Evolutionary conservation across 331 rosid species (phyloP).

Genomic region (Pyracantha coccinea): DNA sequence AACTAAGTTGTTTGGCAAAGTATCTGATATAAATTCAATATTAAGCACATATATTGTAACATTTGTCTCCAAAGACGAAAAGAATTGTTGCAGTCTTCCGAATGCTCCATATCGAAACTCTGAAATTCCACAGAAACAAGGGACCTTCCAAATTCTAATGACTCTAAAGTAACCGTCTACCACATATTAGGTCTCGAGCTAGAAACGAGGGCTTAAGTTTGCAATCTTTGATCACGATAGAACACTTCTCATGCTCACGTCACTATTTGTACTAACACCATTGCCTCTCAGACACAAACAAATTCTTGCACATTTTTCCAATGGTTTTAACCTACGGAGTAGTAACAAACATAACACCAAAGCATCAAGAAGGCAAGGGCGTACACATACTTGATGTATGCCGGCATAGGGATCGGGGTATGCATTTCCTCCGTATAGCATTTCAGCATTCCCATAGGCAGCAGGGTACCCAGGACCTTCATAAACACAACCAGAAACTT

Average conservation of each 20-base stretch:
- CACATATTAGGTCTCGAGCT: background rate
- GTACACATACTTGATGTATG: conserved; percentile 46
- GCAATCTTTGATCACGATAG: background rate
- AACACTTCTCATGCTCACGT: background rate
- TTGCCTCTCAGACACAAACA: background rate
- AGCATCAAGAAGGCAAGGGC: background rate
- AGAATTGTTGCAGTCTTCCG: too few relatives aligned
- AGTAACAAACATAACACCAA: background rate
- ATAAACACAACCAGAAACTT: conserved; percentile 6
- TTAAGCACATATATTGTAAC: background rate
- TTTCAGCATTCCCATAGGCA: conserved; percentile 37
- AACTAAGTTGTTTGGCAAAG: background rate
- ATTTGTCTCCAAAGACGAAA: background rate
- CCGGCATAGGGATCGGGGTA: conserved; percentile 46
- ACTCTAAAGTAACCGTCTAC: background rate
- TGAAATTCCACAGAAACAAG: background rate
- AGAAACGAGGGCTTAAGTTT: background rate
- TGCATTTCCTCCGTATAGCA: conserved; percentile 41
- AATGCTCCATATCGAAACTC: background rate
- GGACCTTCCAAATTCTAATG: background rate
- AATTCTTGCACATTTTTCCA: background rate
- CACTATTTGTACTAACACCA: background rate
- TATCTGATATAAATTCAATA: background rate
- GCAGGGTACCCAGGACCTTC: conserved; percentile 53
- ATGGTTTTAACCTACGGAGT: background rate